Base-by-base conservation (phyloP, 345 rosid genomes). In the Camelina neglecta region DNA sequence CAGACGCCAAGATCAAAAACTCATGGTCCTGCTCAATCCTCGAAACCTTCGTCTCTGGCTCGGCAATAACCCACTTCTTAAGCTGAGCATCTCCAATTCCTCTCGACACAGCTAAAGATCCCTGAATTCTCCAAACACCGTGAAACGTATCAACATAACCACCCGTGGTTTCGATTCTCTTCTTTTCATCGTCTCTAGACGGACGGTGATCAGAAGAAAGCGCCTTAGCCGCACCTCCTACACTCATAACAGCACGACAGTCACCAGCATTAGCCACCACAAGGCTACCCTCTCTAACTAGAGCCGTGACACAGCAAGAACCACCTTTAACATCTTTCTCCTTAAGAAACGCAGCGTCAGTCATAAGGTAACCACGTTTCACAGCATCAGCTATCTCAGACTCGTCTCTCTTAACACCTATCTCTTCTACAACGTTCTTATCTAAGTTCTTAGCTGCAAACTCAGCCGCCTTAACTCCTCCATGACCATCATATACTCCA, bases 401-500 rank as follows among this genome's bases (percentile, higher is more conserved):
- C 8, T 78, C 90, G 33, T 73, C 82, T 65, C 78, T 82, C 53
- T 79, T 75, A 36, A 56, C 71, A 33, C 11, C 53, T 21, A 92
- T 49, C 79, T 83, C 84, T 44, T 85, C 77, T 4, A 82, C 45
- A 41, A 94, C 87, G 81, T 90, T 90, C 81, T 81, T 94, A 50
- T 86, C 81, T 36, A 94, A 79, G 66, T 90, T 90, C 56, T 81
- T 53, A 8, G 97, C 92, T 0, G 96, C 96, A 38, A 86, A 94
- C 56, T 87, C 93, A 21, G 97, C 94, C 57, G 97, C 98, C 72
- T 86, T 84, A 2, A 78, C 75, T 20, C 97, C 96, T 50, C 97
- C 96, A 55, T 94, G 98, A 68, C 98, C 98, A 71, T 94, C 98
- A 57, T 84, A 94, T 20, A 94, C 81, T 63, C 97, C 96, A 75